Evolutionary conservation across 495 filamentous ascomycete species (phyloP).

Genomic region (Penicillium steckii): DNA sequence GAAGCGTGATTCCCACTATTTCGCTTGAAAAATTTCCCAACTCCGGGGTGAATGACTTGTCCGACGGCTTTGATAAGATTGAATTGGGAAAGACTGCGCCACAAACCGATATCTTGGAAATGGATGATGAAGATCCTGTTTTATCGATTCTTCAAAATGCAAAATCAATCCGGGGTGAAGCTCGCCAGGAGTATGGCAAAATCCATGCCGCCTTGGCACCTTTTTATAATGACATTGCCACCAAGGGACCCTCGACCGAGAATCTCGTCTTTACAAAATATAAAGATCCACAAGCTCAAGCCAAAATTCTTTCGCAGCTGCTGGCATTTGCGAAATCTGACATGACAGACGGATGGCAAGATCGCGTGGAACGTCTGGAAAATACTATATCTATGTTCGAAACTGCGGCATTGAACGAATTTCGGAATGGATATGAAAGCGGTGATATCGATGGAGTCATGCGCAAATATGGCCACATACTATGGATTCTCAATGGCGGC

Average conservation of each 20-base stretch:
- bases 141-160: slow-evolving; percentile 66
- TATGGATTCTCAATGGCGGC: slow-evolving; percentile 80
- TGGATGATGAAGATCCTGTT: slow-evolving; percentile 41
- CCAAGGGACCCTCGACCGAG: slow-evolving; percentile 71
- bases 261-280: slow-evolving; percentile 83
- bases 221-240: slow-evolving; percentile 80
- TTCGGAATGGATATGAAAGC: slow-evolving; percentile 86
- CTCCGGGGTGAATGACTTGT: slow-evolving; percentile 33
- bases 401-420: slow-evolving; percentile 84
- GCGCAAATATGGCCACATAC: slow-evolving; percentile 83
- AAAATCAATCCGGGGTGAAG: slow-evolving; percentile 79
- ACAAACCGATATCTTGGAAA: slow-evolving; percentile 13
- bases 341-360: slow-evolving; percentile 67
- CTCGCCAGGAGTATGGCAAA: slow-evolving; percentile 86
- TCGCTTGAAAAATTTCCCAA: slow-evolving; percentile 9
- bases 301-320: slow-evolving; percentile 80
- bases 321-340: slow-evolving; percentile 77
- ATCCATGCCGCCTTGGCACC: slow-evolving; percentile 85
- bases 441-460: slow-evolving; percentile 86
- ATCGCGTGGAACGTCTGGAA: slow-evolving; percentile 67
- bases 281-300: slow-evolving; percentile 83
- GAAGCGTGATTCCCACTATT: slow-evolving; percentile 12
- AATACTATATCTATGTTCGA: slow-evolving; percentile 84
- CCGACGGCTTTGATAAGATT: slow-evolving; percentile 69
- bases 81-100: slow-evolving; percentile 38